Percentiles rank a stretch among this genome's conserved stretches.
phyloP scores from a whole-genome alignment of 441 rosid species.

The Croton setiger region DNA sequence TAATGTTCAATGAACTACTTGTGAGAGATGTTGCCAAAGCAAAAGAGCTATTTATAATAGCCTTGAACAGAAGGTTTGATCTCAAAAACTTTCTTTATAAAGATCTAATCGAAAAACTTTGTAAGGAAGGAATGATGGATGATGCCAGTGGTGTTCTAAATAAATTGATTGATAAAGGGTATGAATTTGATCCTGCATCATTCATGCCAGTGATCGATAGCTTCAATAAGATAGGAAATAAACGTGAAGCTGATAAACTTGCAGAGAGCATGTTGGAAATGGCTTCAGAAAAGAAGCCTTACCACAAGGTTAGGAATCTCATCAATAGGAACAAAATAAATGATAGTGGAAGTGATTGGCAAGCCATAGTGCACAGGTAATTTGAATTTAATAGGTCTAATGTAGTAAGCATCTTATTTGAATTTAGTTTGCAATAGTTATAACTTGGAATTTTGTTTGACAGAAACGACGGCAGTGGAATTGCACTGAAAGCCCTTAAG shows the following conservation, averaged over 20 bases:
- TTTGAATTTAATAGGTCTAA: too few relatives aligned
- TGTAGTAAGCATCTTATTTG: background rate
- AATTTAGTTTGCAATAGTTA: background rate
- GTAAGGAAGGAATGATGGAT: slow-evolving; percentile 61
- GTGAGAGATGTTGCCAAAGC: slow-evolving; percentile 60
- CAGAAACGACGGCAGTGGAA: slow-evolving; percentile 97
- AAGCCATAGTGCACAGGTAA: slow-evolving; percentile 69
- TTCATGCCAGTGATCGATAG: slow-evolving; percentile 92
- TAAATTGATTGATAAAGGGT: slow-evolving; percentile 67
- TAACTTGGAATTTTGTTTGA: slow-evolving; percentile 19
- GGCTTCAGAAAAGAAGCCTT: slow-evolving; percentile 50
- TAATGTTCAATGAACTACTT: slow-evolving; percentile 79
- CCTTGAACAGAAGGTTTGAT: slow-evolving; percentile 57
- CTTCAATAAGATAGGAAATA: slow-evolving; percentile 60
- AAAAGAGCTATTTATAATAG: slow-evolving; percentile 64
- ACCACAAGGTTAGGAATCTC: slow-evolving; percentile 28
- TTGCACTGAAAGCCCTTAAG: slow-evolving; percentile 67
- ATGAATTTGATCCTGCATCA: slow-evolving; percentile 73
- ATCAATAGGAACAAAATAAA: slow-evolving; percentile 33
- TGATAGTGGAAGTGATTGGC: slow-evolving; percentile 54
- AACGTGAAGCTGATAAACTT: slow-evolving; percentile 65
- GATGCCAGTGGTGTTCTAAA: slow-evolving; percentile 57
- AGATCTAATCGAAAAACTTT: slow-evolving; percentile 65
- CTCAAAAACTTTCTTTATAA: slow-evolving; percentile 61
- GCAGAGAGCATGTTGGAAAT: slow-evolving; percentile 84